A percentile compares a stretch with the other conserved stretches of the same genome.
phyloP scores from a whole-genome alignment of 192 early-diverging fungal species.

The Helicostylum pulchrum region DNA sequence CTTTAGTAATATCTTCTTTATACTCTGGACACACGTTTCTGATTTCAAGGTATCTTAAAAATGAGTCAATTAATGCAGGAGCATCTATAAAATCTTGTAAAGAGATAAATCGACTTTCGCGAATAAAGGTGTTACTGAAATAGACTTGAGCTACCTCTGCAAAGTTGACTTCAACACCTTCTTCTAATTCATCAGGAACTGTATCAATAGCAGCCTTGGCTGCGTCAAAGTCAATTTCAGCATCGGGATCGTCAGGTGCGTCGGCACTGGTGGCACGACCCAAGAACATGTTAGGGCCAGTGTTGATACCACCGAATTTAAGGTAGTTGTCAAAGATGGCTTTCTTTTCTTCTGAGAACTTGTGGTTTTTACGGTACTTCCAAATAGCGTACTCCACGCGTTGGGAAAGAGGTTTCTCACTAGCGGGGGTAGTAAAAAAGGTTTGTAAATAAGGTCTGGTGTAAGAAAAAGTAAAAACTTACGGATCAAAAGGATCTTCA shows the following conservation, averaged over 20 bases:
- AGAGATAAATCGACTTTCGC: constrained; percentile 42
- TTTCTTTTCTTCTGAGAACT: constrained; percentile 38
- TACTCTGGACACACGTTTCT: constrained; percentile 53
- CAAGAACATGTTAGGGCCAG: constrained; percentile 48
- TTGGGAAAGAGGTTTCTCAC: constrained; percentile 39
- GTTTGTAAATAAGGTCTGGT: not conserved
- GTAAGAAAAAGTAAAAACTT: constrained; percentile 18
- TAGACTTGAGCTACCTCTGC: constrained; percentile 46
- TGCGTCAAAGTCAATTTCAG: constrained; percentile 44
- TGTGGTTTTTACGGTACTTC: constrained; percentile 53
- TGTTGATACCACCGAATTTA: constrained; percentile 49
- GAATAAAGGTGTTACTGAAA: constrained; percentile 49
- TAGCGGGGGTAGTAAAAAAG: constrained; percentile 17
- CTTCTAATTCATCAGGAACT: constrained; percentile 38
- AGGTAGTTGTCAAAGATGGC: constrained; percentile 50
- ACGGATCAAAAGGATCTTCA: constrained; percentile 43
- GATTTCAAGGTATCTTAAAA: constrained; percentile 47
- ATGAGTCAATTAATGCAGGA: constrained; percentile 41
- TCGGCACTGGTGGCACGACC: constrained; percentile 38
- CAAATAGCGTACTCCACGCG: constrained; percentile 51
- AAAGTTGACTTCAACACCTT: constrained; percentile 39
- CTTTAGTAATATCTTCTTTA: constrained; percentile 41
- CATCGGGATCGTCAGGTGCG: constrained; percentile 28
- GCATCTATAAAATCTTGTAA: constrained; percentile 44
- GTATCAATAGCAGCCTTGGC: constrained; percentile 35